phyloP scores from a whole-genome alignment of 1,284 basidiomycete species.

The Heterobasidion annosum region DNA sequence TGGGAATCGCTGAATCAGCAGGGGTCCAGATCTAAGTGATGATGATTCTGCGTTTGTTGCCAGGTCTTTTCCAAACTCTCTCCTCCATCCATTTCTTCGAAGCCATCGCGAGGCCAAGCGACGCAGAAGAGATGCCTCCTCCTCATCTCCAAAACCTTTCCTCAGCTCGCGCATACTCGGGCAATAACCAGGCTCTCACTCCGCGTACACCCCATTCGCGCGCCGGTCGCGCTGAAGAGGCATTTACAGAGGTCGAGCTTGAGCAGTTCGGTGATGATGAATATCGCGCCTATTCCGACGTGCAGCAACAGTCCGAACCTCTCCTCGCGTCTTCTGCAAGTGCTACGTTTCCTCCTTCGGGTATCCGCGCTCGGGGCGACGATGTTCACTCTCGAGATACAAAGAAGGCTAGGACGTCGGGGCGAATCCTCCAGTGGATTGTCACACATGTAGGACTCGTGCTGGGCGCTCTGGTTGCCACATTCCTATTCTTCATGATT shows the following conservation, averaged over 20 bases:
- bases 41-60: too few species aligned
- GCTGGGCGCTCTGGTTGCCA: constrained; percentile 35
- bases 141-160: constrained; percentile 7
- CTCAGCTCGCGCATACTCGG: constrained; percentile 1
- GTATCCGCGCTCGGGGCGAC: constrained; percentile 32
- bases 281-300: constrained; percentile 22
- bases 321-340: constrained; percentile 38
- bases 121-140: constrained; percentile 7
- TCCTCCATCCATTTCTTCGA: neutral
- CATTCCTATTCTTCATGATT: constrained; percentile 40
- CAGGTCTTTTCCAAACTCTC: neutral
- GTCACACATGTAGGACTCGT: constrained; percentile 26
- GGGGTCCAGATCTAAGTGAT: too few species aligned
- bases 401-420: constrained; percentile 1
- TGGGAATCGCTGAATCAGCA: neutral
- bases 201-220: constrained; percentile 58
- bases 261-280: constrained; percentile 31
- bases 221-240: constrained; percentile 48
- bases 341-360: constrained; percentile 27
- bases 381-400: constrained; percentile 16
- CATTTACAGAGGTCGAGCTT: constrained; percentile 36
- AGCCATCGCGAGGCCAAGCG: neutral
- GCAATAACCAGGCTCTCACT: constrained; percentile 36
- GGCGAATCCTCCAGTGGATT: constrained; percentile 5
- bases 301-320: constrained; percentile 37